Percentiles rank a stretch among this genome's conserved stretches.
Evolutionary conservation across 805 yeast genomes (phyloP).

Genomic region (Metschnikowia borealis): DNA sequence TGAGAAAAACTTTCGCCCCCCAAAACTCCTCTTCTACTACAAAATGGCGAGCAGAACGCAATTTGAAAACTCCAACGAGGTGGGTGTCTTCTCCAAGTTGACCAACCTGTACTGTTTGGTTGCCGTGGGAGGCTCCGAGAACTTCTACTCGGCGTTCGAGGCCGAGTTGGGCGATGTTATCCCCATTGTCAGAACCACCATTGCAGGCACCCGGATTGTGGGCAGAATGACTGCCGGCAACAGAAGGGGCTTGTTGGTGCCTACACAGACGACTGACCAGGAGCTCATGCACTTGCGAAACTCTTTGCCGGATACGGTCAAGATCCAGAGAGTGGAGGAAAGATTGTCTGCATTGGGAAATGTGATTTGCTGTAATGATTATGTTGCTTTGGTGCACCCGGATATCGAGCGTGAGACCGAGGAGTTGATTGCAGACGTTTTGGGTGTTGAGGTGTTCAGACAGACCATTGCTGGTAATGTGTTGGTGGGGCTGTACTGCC

Average conservation of each 20-base stretch:
- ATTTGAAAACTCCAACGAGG: slow-evolving; percentile 83
- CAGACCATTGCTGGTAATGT: slow-evolving; percentile 99
- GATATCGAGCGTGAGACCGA: slow-evolving; percentile 99
- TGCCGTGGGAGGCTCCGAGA: slow-evolving; percentile 91
- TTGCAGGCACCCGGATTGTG: slow-evolving; percentile 95
- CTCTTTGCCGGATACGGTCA: slow-evolving; percentile 90
- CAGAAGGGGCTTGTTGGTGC: slow-evolving; percentile 94
- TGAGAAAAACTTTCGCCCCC: background rate
- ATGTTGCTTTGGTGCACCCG: slow-evolving; percentile 98
- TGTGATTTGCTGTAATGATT: slow-evolving; percentile 97
- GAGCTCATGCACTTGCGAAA: slow-evolving; percentile 97
- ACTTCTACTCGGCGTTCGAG: slow-evolving; percentile 88
- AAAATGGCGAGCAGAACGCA: slow-evolving; percentile 68
- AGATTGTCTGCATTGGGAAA: slow-evolving; percentile 95
- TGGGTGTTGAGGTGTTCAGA: slow-evolving; percentile 98
- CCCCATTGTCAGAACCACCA: slow-evolving; percentile 95
- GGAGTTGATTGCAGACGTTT: slow-evolving; percentile 94
- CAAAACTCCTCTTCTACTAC: background rate
- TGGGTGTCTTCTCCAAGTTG: slow-evolving; percentile 91
- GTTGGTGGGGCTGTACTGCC: slow-evolving; percentile 92
- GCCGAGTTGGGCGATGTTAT: slow-evolving; percentile 95
- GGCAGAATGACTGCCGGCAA: slow-evolving; percentile 99
- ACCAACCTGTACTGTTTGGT: slow-evolving; percentile 96
- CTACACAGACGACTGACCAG: slow-evolving; percentile 97
- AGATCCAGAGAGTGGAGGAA: slow-evolving; percentile 97